Conservation (phyloP, 2,329 filamentous ascomycete genomes). For the Curvularia hawaiiensis region DNA sequence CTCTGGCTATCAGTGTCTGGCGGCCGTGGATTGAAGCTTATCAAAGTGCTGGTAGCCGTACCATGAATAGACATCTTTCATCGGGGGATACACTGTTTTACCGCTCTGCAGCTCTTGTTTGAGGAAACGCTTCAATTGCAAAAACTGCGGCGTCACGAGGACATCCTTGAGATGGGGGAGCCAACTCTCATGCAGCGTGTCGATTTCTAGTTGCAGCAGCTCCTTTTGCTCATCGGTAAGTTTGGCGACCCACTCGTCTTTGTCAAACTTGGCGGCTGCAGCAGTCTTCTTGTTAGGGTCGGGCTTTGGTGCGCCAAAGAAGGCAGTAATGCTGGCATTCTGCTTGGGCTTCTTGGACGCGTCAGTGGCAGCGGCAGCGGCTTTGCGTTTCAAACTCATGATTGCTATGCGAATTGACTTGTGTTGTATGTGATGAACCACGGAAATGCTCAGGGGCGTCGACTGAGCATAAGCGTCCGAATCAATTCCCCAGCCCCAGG, state of each 20-base stretch:
- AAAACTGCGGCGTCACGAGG: slow-evolving; percentile 76
- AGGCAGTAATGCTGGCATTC: slow-evolving; percentile 83
- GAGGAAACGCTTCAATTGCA: slow-evolving; percentile 87
- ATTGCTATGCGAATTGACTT: slow-evolving; percentile 21
- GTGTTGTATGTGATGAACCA: neutral
- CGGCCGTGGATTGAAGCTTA: neutral
- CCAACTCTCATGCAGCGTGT: slow-evolving; percentile 92
- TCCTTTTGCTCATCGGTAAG: slow-evolving; percentile 82
- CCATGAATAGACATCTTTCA: slow-evolving; percentile 94
- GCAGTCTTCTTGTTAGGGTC: slow-evolving; percentile 33
- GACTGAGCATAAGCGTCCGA: slow-evolving; percentile 1
- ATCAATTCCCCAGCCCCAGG: slow-evolving; percentile 18
- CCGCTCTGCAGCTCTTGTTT: slow-evolving; percentile 74
- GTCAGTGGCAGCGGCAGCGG: slow-evolving; percentile 51
- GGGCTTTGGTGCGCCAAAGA: slow-evolving; percentile 72
- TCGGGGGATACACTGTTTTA: slow-evolving; percentile 84
- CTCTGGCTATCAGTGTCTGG: slow-evolving; percentile 6
- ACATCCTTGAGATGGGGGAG: slow-evolving; percentile 87
- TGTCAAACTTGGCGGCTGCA: slow-evolving; percentile 69
- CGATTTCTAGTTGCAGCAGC: slow-evolving; percentile 85
- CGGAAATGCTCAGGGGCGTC: neutral
- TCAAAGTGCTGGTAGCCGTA: slow-evolving; percentile 50
- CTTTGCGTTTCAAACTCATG: slow-evolving; percentile 60
- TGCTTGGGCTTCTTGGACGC: slow-evolving; percentile 58
- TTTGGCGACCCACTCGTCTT: slow-evolving; percentile 83